Evolutionary conservation across 2,329 filamentous ascomycete genomes (phyloP), one percentile per base, ranked within the genome.

Genomic region (Aspergillus chevalieri): DNA sequence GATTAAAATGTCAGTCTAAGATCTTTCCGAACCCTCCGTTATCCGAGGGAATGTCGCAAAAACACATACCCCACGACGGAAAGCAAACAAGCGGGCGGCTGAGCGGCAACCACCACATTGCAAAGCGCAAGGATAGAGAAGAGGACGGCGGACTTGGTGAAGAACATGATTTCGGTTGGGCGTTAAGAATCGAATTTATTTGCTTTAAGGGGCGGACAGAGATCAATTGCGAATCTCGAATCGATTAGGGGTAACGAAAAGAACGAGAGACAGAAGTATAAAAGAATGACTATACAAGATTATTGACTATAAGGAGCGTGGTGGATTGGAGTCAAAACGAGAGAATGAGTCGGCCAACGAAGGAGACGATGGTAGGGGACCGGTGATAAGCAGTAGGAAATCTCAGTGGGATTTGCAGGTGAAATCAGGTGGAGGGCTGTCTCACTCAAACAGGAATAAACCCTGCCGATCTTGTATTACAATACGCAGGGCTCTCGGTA

Each of bases 81-180:
- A 42, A 80, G 66, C 43, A 80, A 66, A 62, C 78, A 80, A 47
- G 74, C 74, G 24, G 76, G 76, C 43, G 77, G 72, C 17, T 41
- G 38, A n/a, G 70, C 66, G 49, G 69, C 65, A 50, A 67, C 68
- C 50, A 73, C 63, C 48, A 72, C 62, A 55, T 71, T 69, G 59
- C 67, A 65, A 49, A 75, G 62, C 34, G 73, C 71, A 58, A 78
- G 63, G 50, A 78, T 57, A 50, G 73, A 69, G 48, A 76, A 53
- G 50, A 72, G 49, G 49, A 75, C 52, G 53, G 69, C 62, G 36
- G 70, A 67, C 61, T 74, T 74, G 48, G 65, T 54, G 63, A 72
- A 67, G 54, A 75, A 64, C 73, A 79, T 78, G 47, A 54, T 66
- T 64, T 28, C 52, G 55, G 48, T 30, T 39, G n/a, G 26, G 12